A percentile compares a stretch with the other conserved stretches of the same genome.
These are phyloP conservation scores for Colletotrichum eleusines DNA, from an alignment of 2,329 filamentous ascomycete genomes.

Conservation along the genomic window DNA sequence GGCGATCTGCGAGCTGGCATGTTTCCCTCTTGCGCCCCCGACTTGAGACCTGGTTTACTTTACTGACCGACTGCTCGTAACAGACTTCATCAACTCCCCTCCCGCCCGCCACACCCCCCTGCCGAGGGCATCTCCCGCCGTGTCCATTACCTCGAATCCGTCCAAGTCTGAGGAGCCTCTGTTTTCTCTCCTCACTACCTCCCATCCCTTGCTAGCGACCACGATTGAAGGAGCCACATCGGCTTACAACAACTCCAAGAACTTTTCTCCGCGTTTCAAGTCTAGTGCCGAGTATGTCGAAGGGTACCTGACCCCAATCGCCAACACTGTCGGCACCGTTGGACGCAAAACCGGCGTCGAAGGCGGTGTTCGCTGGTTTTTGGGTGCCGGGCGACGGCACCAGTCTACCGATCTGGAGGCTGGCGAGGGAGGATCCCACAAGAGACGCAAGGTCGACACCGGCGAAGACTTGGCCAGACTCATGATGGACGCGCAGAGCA, in stretches of 20 bases:
- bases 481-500: constrained; percentile 39
- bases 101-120: constrained; percentile 58
- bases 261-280: constrained; percentile 89
- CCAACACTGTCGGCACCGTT: constrained; percentile 86
- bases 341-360: constrained; percentile 90
- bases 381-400: constrained; percentile 70
- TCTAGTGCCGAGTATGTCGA: constrained; percentile 93
- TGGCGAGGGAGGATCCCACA: constrained; percentile 62
- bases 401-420: constrained; percentile 62
- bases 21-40: constrained; percentile 46
- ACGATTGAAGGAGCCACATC: constrained; percentile 88
- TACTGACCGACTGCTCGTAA: background rate
- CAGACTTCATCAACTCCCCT: constrained; percentile 77
- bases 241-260: constrained; percentile 88
- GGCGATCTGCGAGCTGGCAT: constrained; percentile 80
- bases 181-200: constrained; percentile 86
- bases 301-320: constrained; percentile 86
- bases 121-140: constrained; percentile 52
- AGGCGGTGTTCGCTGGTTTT: constrained; percentile 85
- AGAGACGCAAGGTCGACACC: constrained; percentile 67
- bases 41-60: background rate
- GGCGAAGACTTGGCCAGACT: constrained; percentile 51
- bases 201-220: constrained; percentile 86
- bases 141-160: constrained; percentile 51
- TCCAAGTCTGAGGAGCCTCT: constrained; percentile 74